phyloP scores from a whole-genome alignment of 148 eudicot species.

The Rheum nobile region DNA sequence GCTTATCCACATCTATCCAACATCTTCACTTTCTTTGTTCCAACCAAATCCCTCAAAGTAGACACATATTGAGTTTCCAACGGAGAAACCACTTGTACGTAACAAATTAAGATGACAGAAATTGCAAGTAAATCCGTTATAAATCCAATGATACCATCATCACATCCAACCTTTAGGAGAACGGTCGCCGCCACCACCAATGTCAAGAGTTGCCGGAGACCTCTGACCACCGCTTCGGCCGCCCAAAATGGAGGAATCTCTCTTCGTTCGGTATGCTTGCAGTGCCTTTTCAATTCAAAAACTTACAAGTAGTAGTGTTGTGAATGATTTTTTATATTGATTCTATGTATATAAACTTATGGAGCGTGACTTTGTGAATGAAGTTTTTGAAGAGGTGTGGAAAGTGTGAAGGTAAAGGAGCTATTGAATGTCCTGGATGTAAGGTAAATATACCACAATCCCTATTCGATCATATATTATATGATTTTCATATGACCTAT shows the following conservation, averaged over 20 bases:
- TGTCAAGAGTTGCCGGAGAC: neutral
- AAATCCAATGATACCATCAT: neutral
- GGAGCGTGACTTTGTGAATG: neutral
- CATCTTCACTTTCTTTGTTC: neutral
- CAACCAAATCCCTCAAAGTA: neutral
- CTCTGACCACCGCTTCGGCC: neutral
- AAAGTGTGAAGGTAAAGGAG: constrained; percentile 67
- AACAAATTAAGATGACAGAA: neutral
- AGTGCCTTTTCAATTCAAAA: no score
- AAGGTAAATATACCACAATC: constrained; percentile 64
- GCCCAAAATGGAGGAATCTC: neutral
- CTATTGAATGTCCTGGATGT: constrained; percentile 84
- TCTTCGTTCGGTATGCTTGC: neutral
- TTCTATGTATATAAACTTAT: neutral
- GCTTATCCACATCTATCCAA: neutral
- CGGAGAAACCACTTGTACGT: neutral
- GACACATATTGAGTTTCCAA: neutral
- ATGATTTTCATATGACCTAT: no score
- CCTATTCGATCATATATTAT: no score
- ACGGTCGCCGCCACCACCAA: neutral
- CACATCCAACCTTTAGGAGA: neutral
- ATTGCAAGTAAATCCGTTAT: neutral
- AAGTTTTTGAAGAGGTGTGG: constrained; percentile 48
- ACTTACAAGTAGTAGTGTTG: no score
- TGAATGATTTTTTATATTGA: neutral